Conservation (phyloP, 164 flowering plant genomes). For the Amborella trichopoda region DNA sequence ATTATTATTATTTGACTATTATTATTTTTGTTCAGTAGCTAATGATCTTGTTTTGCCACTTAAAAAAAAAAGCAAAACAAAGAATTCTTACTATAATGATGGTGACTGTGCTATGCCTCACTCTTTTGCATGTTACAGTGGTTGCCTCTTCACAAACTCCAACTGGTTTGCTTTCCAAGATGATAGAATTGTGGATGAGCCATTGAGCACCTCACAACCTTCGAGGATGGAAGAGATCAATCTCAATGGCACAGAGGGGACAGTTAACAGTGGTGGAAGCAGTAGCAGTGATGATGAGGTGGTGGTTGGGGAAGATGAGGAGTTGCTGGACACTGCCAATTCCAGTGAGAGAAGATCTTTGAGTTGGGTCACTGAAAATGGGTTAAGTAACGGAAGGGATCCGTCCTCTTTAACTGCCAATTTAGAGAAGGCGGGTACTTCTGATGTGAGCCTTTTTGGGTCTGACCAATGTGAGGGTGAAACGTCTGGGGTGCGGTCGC, state of each 20-base stretch:
- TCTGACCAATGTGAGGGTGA: slow-evolving; percentile 38
- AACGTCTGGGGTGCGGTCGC: slow-evolving; percentile 40
- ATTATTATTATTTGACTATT: no score
- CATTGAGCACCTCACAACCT: slow-evolving; percentile 34
- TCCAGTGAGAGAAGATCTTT: slow-evolving; percentile 12
- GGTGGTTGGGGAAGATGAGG: slow-evolving; percentile 79
- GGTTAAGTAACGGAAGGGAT: slow-evolving; percentile 16
- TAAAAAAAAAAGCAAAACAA: no score
- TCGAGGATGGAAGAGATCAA: slow-evolving; percentile 61
- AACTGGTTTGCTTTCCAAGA: slow-evolving; percentile 98
- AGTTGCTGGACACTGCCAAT: slow-evolving; percentile 32
- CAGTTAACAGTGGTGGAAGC: slow-evolving; percentile 29
- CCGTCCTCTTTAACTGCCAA: slow-evolving; percentile 3
- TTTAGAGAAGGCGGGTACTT: slow-evolving; percentile 16
- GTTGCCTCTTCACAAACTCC: slow-evolving; percentile 93
- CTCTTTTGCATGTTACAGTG: no score
- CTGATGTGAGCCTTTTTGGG: slow-evolving; percentile 25
- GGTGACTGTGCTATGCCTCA: no score
- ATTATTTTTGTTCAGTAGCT: no score
- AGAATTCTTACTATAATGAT: no score
- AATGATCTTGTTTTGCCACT: no score
- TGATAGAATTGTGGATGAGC: slow-evolving; percentile 38
- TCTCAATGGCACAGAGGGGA: slow-evolving; percentile 37
- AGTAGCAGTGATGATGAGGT: slow-evolving; percentile 88
- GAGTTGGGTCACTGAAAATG: slow-evolving; percentile 11